phyloP scores from a whole-genome alignment of 768 basidiomycete species.

The Collybia mongolica region DNA sequence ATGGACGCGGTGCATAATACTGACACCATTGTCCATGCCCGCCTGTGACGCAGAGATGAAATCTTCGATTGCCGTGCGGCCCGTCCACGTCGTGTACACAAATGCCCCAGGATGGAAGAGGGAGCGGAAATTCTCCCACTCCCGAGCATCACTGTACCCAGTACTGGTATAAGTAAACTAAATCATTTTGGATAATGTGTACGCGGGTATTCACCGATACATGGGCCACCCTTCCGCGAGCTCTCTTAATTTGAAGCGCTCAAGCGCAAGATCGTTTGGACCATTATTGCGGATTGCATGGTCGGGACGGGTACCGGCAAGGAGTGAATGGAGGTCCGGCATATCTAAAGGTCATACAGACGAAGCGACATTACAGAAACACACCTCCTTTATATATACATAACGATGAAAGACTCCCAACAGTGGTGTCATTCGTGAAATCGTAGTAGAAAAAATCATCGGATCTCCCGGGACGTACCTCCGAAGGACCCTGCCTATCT shows the following conservation, averaged over 20 bases:
- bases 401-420: too few relatives aligned
- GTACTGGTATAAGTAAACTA: background rate
- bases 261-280: slow-evolving; percentile 13
- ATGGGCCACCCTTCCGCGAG: slow-evolving; percentile 21
- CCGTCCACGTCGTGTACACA: slow-evolving; percentile 21
- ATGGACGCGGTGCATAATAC: slow-evolving; percentile 20
- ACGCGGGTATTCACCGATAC: slow-evolving; percentile 15
- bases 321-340: slow-evolving; percentile 18
- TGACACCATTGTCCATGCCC: slow-evolving; percentile 19
- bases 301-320: slow-evolving; percentile 15
- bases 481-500: too few relatives aligned
- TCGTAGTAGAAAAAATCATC: background rate
- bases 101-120: slow-evolving; percentile 19
- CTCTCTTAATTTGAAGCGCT: slow-evolving; percentile 20
- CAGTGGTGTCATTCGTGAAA: background rate
- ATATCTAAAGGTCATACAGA: background rate
- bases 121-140: slow-evolving; percentile 21
- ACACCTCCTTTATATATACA: too few relatives aligned
- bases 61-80: slow-evolving; percentile 17
- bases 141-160: slow-evolving; percentile 14
- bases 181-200: background rate
- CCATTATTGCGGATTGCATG: slow-evolving; percentile 20
- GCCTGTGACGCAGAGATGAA: slow-evolving; percentile 15
- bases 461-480: background rate
- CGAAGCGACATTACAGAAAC: background rate